Conservation (phyloP, 345 rosid species). For the Eucalyptus victrix region DNA sequence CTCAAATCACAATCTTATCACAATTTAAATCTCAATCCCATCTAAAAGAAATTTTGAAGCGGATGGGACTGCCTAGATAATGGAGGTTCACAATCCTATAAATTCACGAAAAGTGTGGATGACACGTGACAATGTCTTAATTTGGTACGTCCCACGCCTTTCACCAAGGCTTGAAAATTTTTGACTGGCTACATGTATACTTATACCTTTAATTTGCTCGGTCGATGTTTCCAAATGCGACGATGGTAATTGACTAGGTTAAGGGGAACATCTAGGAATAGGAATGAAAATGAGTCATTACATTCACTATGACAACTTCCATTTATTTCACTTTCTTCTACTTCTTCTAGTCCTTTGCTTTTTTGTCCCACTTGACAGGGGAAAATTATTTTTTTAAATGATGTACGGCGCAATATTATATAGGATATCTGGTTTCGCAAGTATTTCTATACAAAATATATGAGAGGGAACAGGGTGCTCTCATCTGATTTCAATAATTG, state of each 20-base stretch:
- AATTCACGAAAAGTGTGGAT: not conserved
- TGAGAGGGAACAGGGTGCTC: no score
- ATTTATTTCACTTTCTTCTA: not conserved
- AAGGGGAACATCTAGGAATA: not conserved
- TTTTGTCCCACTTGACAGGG: not conserved
- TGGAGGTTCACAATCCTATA: not conserved
- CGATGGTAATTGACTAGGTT: not conserved
- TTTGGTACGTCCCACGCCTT: not conserved
- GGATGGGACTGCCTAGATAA: not conserved
- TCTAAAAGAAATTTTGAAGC: not conserved
- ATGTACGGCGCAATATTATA: not conserved
- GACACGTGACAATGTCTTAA: not conserved
- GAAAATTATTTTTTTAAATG: not conserved
- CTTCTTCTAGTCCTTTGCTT: not conserved
- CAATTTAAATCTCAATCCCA: not conserved
- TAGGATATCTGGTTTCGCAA: no score
- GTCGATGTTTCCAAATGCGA: no score
- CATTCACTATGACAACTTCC: not conserved
- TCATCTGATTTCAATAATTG: not conserved
- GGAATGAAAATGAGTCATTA: not conserved
- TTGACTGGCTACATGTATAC: not conserved
- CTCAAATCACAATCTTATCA: not conserved
- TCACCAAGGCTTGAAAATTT: not conserved
- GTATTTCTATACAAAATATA: no score
- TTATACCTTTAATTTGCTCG: no score